phyloP scores from a whole-genome alignment of 1,284 basidiomycete species.

The Leccinum solheimii region DNA sequence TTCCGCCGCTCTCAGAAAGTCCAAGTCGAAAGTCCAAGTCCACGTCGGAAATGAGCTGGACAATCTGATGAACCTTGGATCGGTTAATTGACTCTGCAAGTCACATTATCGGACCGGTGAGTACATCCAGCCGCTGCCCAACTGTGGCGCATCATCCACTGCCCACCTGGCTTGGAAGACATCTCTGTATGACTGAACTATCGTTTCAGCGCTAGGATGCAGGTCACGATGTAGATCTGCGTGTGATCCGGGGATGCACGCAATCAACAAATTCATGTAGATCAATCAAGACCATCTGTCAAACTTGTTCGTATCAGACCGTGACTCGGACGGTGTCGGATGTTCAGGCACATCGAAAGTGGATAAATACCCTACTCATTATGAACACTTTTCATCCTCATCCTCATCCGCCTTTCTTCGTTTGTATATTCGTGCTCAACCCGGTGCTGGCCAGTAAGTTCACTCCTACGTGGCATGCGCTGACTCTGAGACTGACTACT shows the following conservation, averaged over 20 bases:
- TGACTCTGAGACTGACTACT: background rate
- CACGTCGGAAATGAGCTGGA: too few species aligned
- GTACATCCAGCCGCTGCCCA: too few species aligned
- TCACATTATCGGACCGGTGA: too few species aligned
- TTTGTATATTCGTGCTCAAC: background rate
- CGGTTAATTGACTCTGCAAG: too few species aligned
- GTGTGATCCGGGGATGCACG: background rate
- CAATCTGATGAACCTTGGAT: too few species aligned
- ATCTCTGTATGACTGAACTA: background rate
- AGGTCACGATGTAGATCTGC: background rate
- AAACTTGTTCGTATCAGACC: background rate
- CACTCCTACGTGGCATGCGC: background rate
- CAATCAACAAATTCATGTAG: background rate
- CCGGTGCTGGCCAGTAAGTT: background rate
- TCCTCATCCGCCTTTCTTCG: background rate
- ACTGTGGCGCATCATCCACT: too few species aligned
- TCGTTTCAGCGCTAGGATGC: background rate
- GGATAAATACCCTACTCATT: background rate
- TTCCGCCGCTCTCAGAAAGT: too few species aligned
- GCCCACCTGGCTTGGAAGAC: too few species aligned
- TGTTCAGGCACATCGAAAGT: background rate
- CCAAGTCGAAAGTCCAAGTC: too few species aligned
- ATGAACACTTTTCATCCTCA: background rate
- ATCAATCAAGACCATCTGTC: background rate
- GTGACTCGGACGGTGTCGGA: too few species aligned